Evolutionary conservation across 345 rosid species (phyloP).

Genomic region (Camelina laxa): DNA sequence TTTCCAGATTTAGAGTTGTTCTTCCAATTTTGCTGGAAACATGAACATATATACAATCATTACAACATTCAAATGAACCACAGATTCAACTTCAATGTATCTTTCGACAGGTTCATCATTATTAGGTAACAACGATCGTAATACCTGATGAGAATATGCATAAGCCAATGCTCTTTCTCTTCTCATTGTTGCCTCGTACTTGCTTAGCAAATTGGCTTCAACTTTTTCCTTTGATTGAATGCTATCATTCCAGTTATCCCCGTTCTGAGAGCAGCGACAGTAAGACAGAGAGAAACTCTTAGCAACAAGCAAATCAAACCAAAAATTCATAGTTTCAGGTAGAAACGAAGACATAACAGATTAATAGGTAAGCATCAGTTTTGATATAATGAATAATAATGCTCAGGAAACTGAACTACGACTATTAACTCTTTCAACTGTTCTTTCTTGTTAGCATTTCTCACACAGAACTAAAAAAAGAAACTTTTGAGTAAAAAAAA

Average conservation of each 20-base stretch:
- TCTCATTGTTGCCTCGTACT: slow-evolving; percentile 92
- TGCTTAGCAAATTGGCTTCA: slow-evolving; percentile 79
- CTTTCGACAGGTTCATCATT: slow-evolving; percentile 1
- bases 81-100: not conserved
- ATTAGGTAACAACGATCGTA: not conserved
- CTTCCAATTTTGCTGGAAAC: slow-evolving; percentile 80
- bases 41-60: slow-evolving; percentile 19
- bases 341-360: not conserved
- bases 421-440: not conserved
- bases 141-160: slow-evolving; percentile 92
- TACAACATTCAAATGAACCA: slow-evolving; percentile 6
- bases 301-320: slow-evolving; percentile 1
- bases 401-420: not conserved
- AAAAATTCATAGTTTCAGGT: slow-evolving; percentile 19
- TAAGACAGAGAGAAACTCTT: slow-evolving; percentile 7
- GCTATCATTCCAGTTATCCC: slow-evolving; percentile 96
- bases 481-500: not conserved
- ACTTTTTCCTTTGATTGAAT: slow-evolving; percentile 86
- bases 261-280: slow-evolving; percentile 57
- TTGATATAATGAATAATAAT: not conserved
- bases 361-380: not conserved
- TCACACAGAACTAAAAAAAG: not conserved
- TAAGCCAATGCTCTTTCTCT: slow-evolving; percentile 93
- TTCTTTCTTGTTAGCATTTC: not conserved
- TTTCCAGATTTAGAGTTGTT: slow-evolving; percentile 62